Percentiles rank a stretch among this genome's conserved stretches.
Conservation (phyloP, 306 rosid genomes). For the Ceratonia siliqua region DNA sequence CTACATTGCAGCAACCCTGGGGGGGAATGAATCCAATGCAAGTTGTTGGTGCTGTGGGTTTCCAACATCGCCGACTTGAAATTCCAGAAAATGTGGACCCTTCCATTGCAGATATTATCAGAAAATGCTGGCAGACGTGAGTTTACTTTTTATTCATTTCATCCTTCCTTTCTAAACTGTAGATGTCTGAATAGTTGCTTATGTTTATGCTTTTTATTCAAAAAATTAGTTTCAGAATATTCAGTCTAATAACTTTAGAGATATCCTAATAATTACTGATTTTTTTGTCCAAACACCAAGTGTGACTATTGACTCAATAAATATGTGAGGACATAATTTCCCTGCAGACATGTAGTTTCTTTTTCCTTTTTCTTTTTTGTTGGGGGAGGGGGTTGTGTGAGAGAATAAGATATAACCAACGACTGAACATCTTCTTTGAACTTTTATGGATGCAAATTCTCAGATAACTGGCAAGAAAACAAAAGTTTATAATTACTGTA, state of each 20-base stretch:
- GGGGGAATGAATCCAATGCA: constrained; percentile 99
- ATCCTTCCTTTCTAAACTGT: constrained; percentile 5
- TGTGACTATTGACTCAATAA: neutral
- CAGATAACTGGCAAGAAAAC: no score
- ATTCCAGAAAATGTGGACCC: constrained; percentile 86
- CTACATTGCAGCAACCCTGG: constrained; percentile 94
- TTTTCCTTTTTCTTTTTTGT: no score
- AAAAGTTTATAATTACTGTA: no score
- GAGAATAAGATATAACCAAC: no score
- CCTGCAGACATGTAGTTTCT: neutral
- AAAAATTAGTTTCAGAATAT: neutral
- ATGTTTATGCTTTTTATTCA: neutral
- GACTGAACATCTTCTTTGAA: no score
- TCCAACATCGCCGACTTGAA: constrained; percentile 99
- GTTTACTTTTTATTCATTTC: constrained; percentile 35
- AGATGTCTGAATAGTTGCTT: neutral
- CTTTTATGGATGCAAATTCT: no score
- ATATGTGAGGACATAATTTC: neutral
- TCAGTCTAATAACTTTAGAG: neutral
- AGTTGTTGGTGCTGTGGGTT: constrained; percentile 99
- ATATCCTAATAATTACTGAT: neutral
- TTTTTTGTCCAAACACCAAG: neutral
- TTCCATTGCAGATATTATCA: constrained; percentile 69
- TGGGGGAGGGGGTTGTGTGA: no score
- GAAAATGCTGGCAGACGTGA: constrained; percentile 97